Conservation (phyloP, 2,329 filamentous ascomycete species). For the Trichophyton equinum region DNA sequence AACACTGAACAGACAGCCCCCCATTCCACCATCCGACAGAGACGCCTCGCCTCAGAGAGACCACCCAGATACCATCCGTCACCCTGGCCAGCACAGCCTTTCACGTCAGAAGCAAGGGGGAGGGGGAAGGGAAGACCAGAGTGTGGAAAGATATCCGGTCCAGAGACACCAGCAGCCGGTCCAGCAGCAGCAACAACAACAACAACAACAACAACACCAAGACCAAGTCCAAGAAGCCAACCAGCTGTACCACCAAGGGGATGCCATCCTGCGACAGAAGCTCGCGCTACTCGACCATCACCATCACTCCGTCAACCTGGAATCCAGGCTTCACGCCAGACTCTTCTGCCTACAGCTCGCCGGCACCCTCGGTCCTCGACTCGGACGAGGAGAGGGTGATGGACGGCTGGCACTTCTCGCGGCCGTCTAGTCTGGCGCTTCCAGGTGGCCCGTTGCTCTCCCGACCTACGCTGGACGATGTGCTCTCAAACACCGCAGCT, state of each 20-base stretch:
- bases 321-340: slow-evolving; percentile 28
- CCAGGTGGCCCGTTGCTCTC: slow-evolving; percentile 32
- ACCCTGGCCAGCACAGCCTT: neutral
- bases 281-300: slow-evolving; percentile 14
- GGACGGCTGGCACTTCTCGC: slow-evolving; percentile 26
- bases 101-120: neutral
- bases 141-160: slow-evolving; percentile 12
- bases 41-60: neutral
- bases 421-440: slow-evolving; percentile 33
- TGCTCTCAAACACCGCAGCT: slow-evolving; percentile 71
- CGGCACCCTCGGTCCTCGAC: slow-evolving; percentile 31
- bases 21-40: neutral
- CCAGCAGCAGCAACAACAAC: no score
- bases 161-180: neutral
- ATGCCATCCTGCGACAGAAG: slow-evolving; percentile 22
- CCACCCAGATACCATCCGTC: neutral
- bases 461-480: slow-evolving; percentile 69
- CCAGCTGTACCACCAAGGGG: slow-evolving; percentile 4
- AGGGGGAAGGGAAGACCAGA: slow-evolving; percentile 9
- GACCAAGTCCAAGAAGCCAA: neutral
- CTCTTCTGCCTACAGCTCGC: slow-evolving; percentile 35
- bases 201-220: neutral
- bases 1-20: neutral
- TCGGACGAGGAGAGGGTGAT: slow-evolving; percentile 29
- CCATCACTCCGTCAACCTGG: slow-evolving; percentile 24